Percentiles rank a stretch among this genome's conserved stretches.
These are phyloP conservation scores for Monosporascus sp. DNA, from an alignment of 2,329 filamentous ascomycete genomes.

Conservation along the genomic window DNA sequence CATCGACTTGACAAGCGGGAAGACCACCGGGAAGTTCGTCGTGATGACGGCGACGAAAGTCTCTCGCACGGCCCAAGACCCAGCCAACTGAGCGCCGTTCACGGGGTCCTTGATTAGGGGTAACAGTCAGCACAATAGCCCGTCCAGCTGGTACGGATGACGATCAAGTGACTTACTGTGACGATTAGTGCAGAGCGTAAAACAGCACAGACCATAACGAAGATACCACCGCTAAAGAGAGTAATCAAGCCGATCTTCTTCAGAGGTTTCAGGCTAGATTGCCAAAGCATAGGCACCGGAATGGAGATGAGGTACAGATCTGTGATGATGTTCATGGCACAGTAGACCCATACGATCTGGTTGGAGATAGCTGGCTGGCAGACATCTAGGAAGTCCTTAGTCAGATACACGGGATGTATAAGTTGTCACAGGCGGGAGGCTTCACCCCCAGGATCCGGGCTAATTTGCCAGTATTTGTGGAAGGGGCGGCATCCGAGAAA, in stretches of 20 bases:
- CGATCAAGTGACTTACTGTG: background rate
- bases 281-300: slow-evolving; percentile 47
- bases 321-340: slow-evolving; percentile 49
- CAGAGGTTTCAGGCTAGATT: slow-evolving; percentile 27
- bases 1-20: slow-evolving; percentile 38
- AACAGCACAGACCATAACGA: slow-evolving; percentile 34
- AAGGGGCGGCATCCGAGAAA: slow-evolving; percentile 44
- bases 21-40: slow-evolving; percentile 40
- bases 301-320: slow-evolving; percentile 58
- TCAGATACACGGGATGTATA: slow-evolving; percentile 14
- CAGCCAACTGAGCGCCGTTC: slow-evolving; percentile 36
- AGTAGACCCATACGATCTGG: slow-evolving; percentile 42
- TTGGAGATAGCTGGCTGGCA: slow-evolving; percentile 45
- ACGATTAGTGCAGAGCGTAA: slow-evolving; percentile 34
- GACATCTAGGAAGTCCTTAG: slow-evolving; percentile 22
- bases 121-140: background rate
- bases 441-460: slow-evolving; percentile 45
- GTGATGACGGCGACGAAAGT: slow-evolving; percentile 40
- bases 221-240: slow-evolving; percentile 35
- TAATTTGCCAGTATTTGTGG: slow-evolving; percentile 48
- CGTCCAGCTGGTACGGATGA: no score
- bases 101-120: slow-evolving; percentile 29
- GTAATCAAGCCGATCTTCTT: slow-evolving; percentile 34
- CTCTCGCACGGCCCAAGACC: slow-evolving; percentile 39
- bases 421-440: no score